A percentile compares a stretch with the other conserved stretches of the same genome.
Evolutionary conservation across 768 basidiomycete species (phyloP).

Genomic region (Cyclocybe cylindracea): DNA sequence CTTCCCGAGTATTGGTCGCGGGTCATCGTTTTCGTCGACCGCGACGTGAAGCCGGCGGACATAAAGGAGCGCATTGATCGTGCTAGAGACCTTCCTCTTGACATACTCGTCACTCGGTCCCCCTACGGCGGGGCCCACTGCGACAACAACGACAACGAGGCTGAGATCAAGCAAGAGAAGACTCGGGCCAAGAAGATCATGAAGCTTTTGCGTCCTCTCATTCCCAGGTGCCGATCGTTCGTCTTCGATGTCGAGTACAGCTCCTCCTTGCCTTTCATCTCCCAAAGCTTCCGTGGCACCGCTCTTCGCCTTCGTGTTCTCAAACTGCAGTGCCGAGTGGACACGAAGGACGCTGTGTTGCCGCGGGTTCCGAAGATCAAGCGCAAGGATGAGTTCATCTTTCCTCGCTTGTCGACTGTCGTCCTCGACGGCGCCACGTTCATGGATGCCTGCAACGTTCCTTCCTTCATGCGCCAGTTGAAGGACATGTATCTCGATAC

Average conservation of each 20-base stretch:
- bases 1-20: background rate
- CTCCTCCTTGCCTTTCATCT: background rate
- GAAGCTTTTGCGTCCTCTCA: too few relatives aligned
- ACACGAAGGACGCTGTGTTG: background rate
- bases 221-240: background rate
- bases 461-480: background rate
- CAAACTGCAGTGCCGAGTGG: background rate
- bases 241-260: background rate
- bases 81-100: background rate
- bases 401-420: background rate
- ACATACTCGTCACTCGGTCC: background rate
- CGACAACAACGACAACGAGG: background rate
- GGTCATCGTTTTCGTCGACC: background rate
- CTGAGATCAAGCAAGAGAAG: background rate
- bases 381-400: background rate
- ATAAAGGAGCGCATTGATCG: background rate
- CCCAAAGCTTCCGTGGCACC: background rate
- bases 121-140: background rate
- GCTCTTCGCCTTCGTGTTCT: background rate
- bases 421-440: slow-evolving; percentile 2
- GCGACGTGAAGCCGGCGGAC: background rate
- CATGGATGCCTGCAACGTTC: background rate
- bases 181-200: too few relatives aligned
- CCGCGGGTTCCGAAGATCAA: background rate
- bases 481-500: background rate